phyloP scores from a whole-genome alignment of 208 protist genomes.

The Crithidia acanthocephali region DNA sequence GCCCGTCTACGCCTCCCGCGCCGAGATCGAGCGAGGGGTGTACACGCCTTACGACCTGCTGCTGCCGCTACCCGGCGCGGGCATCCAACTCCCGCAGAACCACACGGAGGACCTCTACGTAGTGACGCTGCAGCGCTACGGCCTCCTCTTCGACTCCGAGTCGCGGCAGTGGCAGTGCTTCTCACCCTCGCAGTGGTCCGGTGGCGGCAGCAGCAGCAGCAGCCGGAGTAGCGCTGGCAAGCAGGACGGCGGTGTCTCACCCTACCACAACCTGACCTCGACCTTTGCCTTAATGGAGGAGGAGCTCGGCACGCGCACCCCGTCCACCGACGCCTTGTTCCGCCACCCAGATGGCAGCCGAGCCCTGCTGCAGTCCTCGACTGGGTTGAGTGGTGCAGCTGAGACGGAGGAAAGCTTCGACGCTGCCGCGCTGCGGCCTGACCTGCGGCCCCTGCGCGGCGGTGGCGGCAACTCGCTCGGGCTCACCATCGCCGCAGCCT shows the following conservation, averaged over 20 bases:
- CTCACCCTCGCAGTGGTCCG: constrained; percentile 23
- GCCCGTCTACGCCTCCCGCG: constrained; percentile 35
- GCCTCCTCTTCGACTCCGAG: constrained; percentile 82
- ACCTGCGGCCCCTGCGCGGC: constrained; percentile 30
- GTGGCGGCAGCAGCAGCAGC: neutral
- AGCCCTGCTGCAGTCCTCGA: neutral
- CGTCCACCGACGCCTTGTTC: constrained; percentile 33
- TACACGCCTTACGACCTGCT: constrained; percentile 75
- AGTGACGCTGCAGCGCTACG: constrained; percentile 77
- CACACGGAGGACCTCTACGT: constrained; percentile 88
- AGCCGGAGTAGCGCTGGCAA: neutral
- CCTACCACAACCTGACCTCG: constrained; percentile 65
- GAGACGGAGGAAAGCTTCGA: constrained; percentile 22
- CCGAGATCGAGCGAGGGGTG: constrained; percentile 61
- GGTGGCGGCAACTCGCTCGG: constrained; percentile 53
- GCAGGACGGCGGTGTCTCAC: constrained; percentile 33
- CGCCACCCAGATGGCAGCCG: neutral
- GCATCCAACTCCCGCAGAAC: constrained; percentile 79
- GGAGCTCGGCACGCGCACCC: constrained; percentile 58
- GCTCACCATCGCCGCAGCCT: constrained; percentile 42
- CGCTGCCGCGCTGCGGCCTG: constrained; percentile 28
- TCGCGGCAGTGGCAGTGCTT: constrained; percentile 82
- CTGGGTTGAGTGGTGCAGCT: neutral
- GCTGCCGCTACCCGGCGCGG: constrained; percentile 79
- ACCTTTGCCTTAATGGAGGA: constrained; percentile 77